Evolutionary conservation across 208 protist genomes (phyloP), one percentile per base, ranked within the genome.

Genomic region (Trypanosoma vivax): DNA sequence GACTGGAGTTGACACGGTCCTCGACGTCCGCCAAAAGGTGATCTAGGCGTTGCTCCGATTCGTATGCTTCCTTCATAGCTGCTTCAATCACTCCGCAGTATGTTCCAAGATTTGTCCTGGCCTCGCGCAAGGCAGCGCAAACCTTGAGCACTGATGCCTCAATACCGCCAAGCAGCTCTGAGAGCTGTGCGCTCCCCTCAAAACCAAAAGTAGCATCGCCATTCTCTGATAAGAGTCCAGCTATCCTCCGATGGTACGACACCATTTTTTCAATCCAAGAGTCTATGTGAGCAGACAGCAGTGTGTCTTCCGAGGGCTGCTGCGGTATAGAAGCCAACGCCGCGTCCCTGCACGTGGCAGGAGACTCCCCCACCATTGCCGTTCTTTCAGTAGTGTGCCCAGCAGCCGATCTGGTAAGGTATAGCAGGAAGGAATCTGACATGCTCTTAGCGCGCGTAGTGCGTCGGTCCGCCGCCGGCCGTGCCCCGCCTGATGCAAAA

Each of bases 1-100:
- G 41, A n/a, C 25, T 49, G 2, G 24, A 31, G 25, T 51, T 25
- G 7, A 24, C 25, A 25, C 24, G 16, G 29, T 21, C 31, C 42
- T 60, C 42, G 18, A 49, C 33, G 14, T 41, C 43, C 18, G 38
- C 21, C 30, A 33, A 43, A 11, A 60, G 41, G 11, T 41, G 42
- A 7, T 29, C 41, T 21, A 60, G 24, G 11, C 41, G 39, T 23
- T 41, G 21, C 24, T 60, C 53, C 23, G 11, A 31, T 9, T 28
- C 5, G 23, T 47, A 18, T 16, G 31, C 23, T 27, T 27, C 50
- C 21, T 13, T 14, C 41, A 37, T 28, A n/a, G 41, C 29, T 28
- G 30, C 24, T 43, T 60, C 43, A 5, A 21, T 4, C 16, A 21
- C 21, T 30, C 19, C n/a, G 39, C 33, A 41, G 41, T 60, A 50